A percentile compares a stretch with the other conserved stretches of the same genome.
Conservation (phyloP, 106 monocot genomes). For the Dendrobium nobile region DNA sequence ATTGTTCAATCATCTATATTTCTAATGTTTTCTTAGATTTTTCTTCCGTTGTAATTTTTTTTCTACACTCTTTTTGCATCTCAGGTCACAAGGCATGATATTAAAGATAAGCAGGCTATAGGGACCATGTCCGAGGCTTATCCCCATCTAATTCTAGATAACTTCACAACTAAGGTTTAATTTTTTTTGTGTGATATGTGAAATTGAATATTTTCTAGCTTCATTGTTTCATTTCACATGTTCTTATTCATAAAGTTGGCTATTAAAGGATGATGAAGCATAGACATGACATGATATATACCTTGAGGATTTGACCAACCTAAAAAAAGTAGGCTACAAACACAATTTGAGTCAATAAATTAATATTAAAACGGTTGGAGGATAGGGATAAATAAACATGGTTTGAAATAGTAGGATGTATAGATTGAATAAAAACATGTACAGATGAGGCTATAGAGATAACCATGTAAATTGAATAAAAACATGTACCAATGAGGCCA, state of each 20-base stretch:
- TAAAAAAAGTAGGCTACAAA: background rate
- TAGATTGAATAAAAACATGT: background rate
- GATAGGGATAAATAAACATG: background rate
- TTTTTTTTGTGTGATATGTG: background rate
- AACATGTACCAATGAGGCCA: background rate
- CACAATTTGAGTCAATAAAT: no score
- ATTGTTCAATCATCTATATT: constrained; percentile 7
- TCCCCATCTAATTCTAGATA: constrained; percentile 82
- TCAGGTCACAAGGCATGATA: constrained; percentile 91
- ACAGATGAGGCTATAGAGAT: background rate
- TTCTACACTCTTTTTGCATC: constrained; percentile 3
- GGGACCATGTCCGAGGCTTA: constrained; percentile 97
- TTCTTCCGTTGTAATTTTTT: background rate
- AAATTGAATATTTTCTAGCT: background rate
- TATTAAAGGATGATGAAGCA: background rate
- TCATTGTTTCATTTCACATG: background rate
- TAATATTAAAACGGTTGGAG: no score
- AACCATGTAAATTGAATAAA: background rate
- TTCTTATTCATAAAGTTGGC: background rate
- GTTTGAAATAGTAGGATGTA: background rate
- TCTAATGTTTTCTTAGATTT: background rate
- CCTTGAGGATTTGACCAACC: background rate
- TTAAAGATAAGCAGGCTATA: constrained; percentile 85
- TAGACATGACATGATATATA: background rate
- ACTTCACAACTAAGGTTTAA: constrained; percentile 70